These are phyloP conservation scores for Xerocomus amazonicus DNA, from an alignment of 1,284 basidiomycete species.

Conservation along the genomic window DNA sequence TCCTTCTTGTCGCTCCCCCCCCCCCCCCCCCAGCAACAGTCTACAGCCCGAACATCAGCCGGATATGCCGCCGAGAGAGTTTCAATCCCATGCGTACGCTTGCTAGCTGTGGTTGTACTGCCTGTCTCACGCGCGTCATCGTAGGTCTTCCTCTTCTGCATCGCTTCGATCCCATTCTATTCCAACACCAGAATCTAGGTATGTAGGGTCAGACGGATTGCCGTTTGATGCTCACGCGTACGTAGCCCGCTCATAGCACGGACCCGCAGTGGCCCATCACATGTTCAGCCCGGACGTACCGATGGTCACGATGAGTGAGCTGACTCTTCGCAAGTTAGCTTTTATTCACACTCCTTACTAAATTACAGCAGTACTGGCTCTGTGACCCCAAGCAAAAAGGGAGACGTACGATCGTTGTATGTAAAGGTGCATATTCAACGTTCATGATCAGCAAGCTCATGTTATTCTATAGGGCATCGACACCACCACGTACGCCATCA, in stretches of 20 bases:
- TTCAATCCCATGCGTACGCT: conserved; percentile 19
- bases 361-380: conserved; percentile 5
- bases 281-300: conserved; percentile 2
- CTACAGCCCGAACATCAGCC: conserved; percentile 9
- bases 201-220: background rate
- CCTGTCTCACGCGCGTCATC: conserved; percentile 2
- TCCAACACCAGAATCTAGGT: conserved; percentile 55
- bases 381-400: background rate
- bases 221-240: conserved; percentile 11
- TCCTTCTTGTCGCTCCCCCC: background rate
- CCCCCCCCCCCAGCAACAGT: conserved; percentile 4
- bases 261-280: conserved; percentile 9
- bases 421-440: conserved; percentile 1
- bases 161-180: conserved; percentile 37
- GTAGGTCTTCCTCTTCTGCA: conserved; percentile 20
- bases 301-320: conserved; percentile 15
- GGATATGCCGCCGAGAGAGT: conserved; percentile 21
- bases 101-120: background rate
- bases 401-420: conserved; percentile 15
- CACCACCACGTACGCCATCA: conserved; percentile 17
- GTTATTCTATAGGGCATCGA: conserved; percentile 13
- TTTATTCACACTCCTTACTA: conserved; percentile 6
- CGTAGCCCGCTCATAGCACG: conserved; percentile 25
- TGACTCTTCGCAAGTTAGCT: background rate
- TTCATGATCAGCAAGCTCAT: background rate